Percentiles rank a stretch among this genome's conserved stretches.
Evolutionary conservation across 139 green algal genomes (phyloP).

Genomic region (Chlorella sorokiniana): DNA sequence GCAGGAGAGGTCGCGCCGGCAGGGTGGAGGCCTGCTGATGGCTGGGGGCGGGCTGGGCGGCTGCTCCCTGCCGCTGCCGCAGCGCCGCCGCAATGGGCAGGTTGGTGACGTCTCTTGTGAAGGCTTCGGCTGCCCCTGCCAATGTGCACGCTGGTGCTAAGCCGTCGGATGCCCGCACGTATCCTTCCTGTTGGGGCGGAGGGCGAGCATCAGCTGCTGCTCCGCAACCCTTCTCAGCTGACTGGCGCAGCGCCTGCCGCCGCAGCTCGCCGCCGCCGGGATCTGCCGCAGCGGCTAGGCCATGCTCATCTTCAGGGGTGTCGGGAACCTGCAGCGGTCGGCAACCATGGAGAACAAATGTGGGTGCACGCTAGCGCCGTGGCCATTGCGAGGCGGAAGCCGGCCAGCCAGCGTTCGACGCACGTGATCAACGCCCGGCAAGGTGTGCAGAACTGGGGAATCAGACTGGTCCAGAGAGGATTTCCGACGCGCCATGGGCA

Average conservation of each 20-base stretch:
- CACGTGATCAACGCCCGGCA: conserved; percentile 21
- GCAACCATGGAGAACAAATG: no score
- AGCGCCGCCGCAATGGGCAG: neutral
- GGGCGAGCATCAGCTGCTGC: neutral
- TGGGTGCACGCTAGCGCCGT: neutral
- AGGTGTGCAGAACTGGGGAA: neutral
- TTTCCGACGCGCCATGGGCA: neutral
- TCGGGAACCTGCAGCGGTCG: conserved; percentile 19
- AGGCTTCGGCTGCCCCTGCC: neutral
- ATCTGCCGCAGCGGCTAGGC: neutral
- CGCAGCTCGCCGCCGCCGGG: conserved; percentile 4
- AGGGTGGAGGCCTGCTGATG: neutral
- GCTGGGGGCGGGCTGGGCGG: neutral
- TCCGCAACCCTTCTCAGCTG: neutral
- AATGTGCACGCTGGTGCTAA: neutral
- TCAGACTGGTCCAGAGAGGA: neutral
- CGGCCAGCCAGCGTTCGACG: no score
- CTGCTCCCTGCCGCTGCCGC: neutral
- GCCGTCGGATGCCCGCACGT: no score
- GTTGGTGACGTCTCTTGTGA: neutral
- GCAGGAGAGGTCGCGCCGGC: neutral
- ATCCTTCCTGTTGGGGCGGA: neutral
- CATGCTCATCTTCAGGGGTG: conserved; percentile 17
- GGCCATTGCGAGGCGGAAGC: neutral
- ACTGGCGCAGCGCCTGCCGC: neutral